These are phyloP conservation scores for Micromonas pusilla DNA, from an alignment of 139 green algal genomes.

Conservation along the genomic window DNA sequence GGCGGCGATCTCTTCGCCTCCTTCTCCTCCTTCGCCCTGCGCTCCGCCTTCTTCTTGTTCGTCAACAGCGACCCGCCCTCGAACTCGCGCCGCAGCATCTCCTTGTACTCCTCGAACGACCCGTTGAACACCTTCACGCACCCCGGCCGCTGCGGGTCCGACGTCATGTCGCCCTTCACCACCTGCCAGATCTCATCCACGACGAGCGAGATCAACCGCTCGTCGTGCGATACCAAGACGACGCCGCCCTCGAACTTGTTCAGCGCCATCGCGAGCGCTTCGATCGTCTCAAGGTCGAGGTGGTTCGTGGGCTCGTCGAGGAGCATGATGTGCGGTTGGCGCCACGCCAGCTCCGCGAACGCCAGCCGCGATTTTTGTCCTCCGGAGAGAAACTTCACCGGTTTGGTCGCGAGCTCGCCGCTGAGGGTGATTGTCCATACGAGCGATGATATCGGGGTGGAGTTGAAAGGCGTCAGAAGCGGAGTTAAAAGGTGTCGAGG, in stretches of 20 bases:
- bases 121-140: slow-evolving; percentile 44
- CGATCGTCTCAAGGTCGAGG: slow-evolving; percentile 49
- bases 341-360: slow-evolving; percentile 72
- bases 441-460: too few species aligned
- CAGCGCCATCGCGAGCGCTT: slow-evolving; percentile 45
- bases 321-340: slow-evolving; percentile 50
- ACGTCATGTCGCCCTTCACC: slow-evolving; percentile 33
- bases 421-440: too few species aligned
- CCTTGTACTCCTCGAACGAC: slow-evolving; percentile 50
- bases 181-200: slow-evolving; percentile 51
- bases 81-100: slow-evolving; percentile 36
- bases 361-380: slow-evolving; percentile 89
- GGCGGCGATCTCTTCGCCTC: background rate
- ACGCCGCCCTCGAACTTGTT: slow-evolving; percentile 46
- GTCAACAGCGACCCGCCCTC: slow-evolving; percentile 2
- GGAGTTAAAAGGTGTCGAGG: too few species aligned
- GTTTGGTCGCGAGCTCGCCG: slow-evolving; percentile 72
- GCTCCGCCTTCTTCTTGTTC: slow-evolving; percentile 27
- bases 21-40: slow-evolving; percentile 3
- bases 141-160: slow-evolving; percentile 13
- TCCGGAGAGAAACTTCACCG: slow-evolving; percentile 88
- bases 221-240: slow-evolving; percentile 47
- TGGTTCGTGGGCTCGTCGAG: slow-evolving; percentile 55
- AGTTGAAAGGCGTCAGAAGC: too few species aligned
- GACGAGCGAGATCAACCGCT: slow-evolving; percentile 46